Evolutionary conservation across 768 basidiomycete species (phyloP), one percentile per base, ranked within the genome.

Genomic region (Kwoniella shandongensis): DNA sequence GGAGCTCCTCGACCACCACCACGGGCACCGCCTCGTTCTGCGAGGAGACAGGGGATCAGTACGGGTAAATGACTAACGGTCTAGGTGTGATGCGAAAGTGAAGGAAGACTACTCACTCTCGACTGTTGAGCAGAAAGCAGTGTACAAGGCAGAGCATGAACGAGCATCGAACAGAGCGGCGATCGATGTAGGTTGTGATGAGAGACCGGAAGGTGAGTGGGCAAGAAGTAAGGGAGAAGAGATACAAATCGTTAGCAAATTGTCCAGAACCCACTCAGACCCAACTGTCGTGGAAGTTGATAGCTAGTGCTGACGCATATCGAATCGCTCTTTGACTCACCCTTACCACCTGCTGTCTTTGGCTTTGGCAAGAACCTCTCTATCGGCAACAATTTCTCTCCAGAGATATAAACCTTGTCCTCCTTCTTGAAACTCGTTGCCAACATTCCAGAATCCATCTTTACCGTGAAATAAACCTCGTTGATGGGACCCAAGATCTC

Each of bases 401-500:
- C 87, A 38, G 85, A 89, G 72, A 99, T 97, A 77, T 89, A 99
- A 41, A 99, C 89, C 75, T 94, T 97, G 80, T 99, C 96, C 42
- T 96, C 96, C 72, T 88, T 89, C 79, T 94, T 89, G 80, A 99
- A 99, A 76, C 89, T 91, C 65, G 80, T 87, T 7, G 96, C 93
- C 45, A 93, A 85, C 87, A 98, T 91, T 29, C 96, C 96, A 56
- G 89, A 87, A 18, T 86, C 84, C 88, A 97, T 96, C 81, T 98
- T 99, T 63, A 99, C 83, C 2, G 92, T 93, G 74, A 99, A 98
- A 78, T 85, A 98, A 57, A 98, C 92, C 75, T 98, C 91, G 75
- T 96, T 99, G 76, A 99, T 93, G 15, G 96, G 94, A 2, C 96
- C 96, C n/a, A 99, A 83, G 66, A 99, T 98, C 78, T 99, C 96